A percentile compares a stretch with the other conserved stretches of the same genome.
Conservation (phyloP, 2,329 filamentous ascomycete genomes). For the Trichoderma hamatum region DNA sequence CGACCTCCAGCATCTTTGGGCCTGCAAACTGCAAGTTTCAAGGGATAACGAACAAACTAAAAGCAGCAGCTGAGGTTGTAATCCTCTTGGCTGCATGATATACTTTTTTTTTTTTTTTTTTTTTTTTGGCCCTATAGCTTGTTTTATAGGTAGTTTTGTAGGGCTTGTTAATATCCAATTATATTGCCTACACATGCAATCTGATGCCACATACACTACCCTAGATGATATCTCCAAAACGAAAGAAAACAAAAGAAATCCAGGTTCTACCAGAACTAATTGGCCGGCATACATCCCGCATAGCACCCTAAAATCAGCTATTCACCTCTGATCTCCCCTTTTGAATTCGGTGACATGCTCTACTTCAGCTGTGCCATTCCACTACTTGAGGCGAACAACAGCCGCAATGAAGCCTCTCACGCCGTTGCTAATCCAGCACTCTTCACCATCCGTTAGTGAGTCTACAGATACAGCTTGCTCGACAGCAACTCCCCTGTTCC, state of each 20-base stretch:
- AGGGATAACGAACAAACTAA: background rate
- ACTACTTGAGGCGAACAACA: slow-evolving; percentile 38
- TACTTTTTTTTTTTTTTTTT: background rate
- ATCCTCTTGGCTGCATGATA: background rate
- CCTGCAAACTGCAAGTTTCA: background rate
- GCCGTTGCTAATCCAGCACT: slow-evolving; percentile 87
- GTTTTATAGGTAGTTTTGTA: background rate
- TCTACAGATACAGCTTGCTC: slow-evolving; percentile 64
- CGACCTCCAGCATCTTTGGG: background rate
- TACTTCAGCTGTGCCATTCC: background rate
- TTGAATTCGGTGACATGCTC: too few species aligned
- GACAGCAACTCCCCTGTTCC: slow-evolving; percentile 58
- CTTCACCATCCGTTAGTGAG: slow-evolving; percentile 70
- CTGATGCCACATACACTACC: background rate
- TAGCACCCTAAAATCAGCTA: background rate
- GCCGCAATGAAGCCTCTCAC: slow-evolving; percentile 74
- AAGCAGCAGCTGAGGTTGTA: background rate
- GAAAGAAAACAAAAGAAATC: too few species aligned
- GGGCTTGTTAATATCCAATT: background rate
- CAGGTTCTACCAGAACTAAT: too few species aligned
- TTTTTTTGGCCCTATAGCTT: background rate
- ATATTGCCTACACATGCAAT: background rate
- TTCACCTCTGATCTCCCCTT: background rate
- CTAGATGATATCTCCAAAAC: background rate
- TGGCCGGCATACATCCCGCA: background rate